Evolutionary conservation across 2,329 filamentous ascomycete genomes (phyloP).

Genomic region (Orbilia blumenaviensis): DNA sequence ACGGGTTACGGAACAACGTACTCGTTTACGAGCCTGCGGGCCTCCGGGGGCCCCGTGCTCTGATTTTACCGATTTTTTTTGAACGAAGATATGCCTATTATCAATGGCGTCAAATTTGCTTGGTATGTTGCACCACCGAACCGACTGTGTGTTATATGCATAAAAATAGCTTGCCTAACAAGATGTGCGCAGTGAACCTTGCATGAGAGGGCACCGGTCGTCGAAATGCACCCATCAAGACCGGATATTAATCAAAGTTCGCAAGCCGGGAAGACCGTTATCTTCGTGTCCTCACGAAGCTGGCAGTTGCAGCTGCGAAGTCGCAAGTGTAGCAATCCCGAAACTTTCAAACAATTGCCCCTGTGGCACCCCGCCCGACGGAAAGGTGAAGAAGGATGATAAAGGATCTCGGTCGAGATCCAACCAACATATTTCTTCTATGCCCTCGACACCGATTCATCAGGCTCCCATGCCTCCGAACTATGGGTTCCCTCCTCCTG

Average conservation of each 20-base stretch:
- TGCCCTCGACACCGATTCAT: background rate
- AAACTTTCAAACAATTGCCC: slow-evolving; percentile 41
- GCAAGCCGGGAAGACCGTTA: slow-evolving; percentile 64
- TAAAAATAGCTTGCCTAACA: slow-evolving; percentile 10
- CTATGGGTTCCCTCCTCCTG: slow-evolving; percentile 17
- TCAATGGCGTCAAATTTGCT: slow-evolving; percentile 57
- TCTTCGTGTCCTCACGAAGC: slow-evolving; percentile 63
- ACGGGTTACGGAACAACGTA: no score
- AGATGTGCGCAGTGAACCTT: slow-evolving; percentile 62
- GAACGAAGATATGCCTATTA: slow-evolving; percentile 56
- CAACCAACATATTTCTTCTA: slow-evolving; percentile 6
- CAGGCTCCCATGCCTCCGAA: slow-evolving; percentile 1
- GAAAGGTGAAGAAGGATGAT: slow-evolving; percentile 33
- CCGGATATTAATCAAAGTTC: slow-evolving; percentile 65
- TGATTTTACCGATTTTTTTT: no score
- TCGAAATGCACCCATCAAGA: slow-evolving; percentile 65
- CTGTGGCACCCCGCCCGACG: slow-evolving; percentile 22
- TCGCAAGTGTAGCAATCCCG: slow-evolving; percentile 57
- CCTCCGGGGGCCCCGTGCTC: no score
- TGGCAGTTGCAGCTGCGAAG: slow-evolving; percentile 55
- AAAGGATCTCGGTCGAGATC: slow-evolving; percentile 12
- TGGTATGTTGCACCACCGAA: no score
- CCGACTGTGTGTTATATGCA: background rate
- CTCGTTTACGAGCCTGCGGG: background rate
- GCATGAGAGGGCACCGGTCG: slow-evolving; percentile 64